Percentiles rank a stretch among this genome's conserved stretches.
Evolutionary conservation across 129 eudicot genomes (phyloP).

Genomic region (Helianthus tuberosus): DNA sequence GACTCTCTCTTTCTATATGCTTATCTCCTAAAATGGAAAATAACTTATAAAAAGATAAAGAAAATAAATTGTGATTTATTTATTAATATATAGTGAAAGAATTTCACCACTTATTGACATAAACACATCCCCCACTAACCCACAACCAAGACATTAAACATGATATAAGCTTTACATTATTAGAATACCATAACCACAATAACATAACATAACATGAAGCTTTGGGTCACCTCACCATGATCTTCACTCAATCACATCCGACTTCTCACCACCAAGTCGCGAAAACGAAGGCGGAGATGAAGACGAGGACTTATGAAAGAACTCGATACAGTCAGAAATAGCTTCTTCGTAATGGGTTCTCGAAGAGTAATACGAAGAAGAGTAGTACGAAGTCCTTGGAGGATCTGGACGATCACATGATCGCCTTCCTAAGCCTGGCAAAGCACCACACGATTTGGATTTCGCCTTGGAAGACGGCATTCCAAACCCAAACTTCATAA

Average conservation of each 20-base stretch:
- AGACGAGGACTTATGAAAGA: constrained; percentile 59
- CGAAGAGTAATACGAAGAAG: constrained; percentile 61
- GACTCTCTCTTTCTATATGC: background rate
- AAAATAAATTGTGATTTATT: too few species aligned
- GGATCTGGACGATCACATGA: constrained; percentile 59
- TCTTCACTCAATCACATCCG: constrained; percentile 59
- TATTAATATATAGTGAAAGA: too few species aligned
- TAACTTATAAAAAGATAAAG: too few species aligned
- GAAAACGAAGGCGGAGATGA: constrained; percentile 41
- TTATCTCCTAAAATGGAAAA: background rate
- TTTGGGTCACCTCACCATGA: background rate
- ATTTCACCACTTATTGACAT: background rate
- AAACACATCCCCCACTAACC: background rate
- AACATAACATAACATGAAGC: constrained; percentile 7
- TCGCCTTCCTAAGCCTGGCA: constrained; percentile 36
- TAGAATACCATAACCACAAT: constrained; percentile 30
- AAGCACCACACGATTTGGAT: constrained; percentile 17
- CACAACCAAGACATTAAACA: background rate
- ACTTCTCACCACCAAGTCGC: constrained; percentile 45
- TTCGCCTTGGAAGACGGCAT: constrained; percentile 32
- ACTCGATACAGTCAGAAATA: constrained; percentile 74
- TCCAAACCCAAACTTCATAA: constrained; percentile 55
- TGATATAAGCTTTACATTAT: constrained; percentile 9
- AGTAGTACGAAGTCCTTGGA: constrained; percentile 64
- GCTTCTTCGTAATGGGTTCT: constrained; percentile 65